Percentiles rank a stretch among this genome's conserved stretches.
phyloP scores from a whole-genome alignment of 2,329 filamentous ascomycete species.

The Eurotiales sp. region DNA sequence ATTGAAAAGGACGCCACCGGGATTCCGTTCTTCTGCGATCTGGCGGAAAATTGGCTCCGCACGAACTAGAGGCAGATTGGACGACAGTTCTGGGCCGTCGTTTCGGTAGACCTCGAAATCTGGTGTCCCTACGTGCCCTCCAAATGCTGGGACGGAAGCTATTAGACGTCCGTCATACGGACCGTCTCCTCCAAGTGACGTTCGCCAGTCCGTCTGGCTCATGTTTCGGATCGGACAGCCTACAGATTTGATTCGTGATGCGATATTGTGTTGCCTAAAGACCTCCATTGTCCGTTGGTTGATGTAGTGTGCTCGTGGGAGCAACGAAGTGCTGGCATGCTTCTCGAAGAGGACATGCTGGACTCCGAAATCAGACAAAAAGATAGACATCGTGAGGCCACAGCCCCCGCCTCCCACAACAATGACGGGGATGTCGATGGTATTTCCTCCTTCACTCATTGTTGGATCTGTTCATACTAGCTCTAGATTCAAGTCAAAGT shows the following conservation, averaged over 20 bases:
- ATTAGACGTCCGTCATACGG: not conserved
- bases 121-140: too few species aligned
- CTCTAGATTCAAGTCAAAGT: too few species aligned
- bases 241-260: not conserved
- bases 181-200: not conserved
- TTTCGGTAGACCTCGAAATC: too few species aligned
- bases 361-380: slow-evolving; percentile 16
- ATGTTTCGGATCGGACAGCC: not conserved
- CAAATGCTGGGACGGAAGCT: too few species aligned
- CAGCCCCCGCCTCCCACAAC: slow-evolving; percentile 14
- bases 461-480: too few species aligned
- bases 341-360: slow-evolving; percentile 6
- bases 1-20: too few species aligned
- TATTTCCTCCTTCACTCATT: too few species aligned
- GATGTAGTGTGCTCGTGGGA: slow-evolving; percentile 9
- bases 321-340: slow-evolving; percentile 11
- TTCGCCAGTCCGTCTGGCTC: not conserved
- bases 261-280: slow-evolving; percentile 9
- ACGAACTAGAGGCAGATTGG: too few species aligned
- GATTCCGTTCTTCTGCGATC: too few species aligned
- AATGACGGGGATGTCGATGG: slow-evolving; percentile 13
- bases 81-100: too few species aligned
- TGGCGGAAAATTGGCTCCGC: too few species aligned
- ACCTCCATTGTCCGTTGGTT: slow-evolving; percentile 14
- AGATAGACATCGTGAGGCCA: slow-evolving; percentile 18